Conservation (phyloP, 306 rosid genomes). For the Cucumis sativus region Cucumber_9930_V3 NC_026655.2:3699001-3699500, state of each 20-base stretch:
- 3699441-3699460: conserved; percentile 14
- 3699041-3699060: conserved; percentile 5
- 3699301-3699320: conserved; percentile 56
- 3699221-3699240: conserved; percentile 26
- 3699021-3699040: background rate
- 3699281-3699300: conserved; percentile 62
- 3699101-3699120: conserved; percentile 12
- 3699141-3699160: conserved; percentile 16
- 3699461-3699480: conserved; percentile 10
- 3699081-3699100: conserved; percentile 12
- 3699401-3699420: conserved; percentile 40
- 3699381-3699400: conserved; percentile 28
- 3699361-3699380: conserved; percentile 24
- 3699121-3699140: conserved; percentile 20
- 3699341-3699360: conserved; percentile 19
- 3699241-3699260: conserved; percentile 8
- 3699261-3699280: conserved; percentile 39
- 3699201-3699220: conserved; percentile 50
- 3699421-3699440: conserved; percentile 53
- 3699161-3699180: conserved; percentile 17
- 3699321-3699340: conserved; percentile 57
- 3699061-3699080: conserved; percentile 16
- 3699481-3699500: conserved; percentile 15
- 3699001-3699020: background rate
- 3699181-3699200: background rate